Conservation (phyloP, 1,284 basidiomycete species). For the Ustilago sp. region DNA sequence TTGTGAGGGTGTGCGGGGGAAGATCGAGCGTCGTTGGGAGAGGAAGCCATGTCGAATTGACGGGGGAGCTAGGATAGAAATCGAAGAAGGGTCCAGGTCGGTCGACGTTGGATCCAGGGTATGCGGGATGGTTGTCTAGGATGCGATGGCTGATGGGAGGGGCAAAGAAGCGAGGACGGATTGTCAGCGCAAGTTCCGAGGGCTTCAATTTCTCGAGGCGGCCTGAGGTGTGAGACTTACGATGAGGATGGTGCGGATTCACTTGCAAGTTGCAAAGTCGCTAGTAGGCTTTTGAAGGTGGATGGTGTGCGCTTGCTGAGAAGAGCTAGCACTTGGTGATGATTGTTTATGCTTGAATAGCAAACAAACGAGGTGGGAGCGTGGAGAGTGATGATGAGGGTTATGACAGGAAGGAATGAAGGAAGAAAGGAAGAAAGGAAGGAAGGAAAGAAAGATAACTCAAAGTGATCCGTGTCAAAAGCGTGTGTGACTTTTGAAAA, state of each 20-base stretch:
- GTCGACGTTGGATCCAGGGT: conserved; percentile 13
- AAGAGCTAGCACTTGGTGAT: neutral
- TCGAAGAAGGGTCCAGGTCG: conserved; percentile 1
- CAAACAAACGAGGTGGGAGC: neutral
- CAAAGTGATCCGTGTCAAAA: conserved; percentile 7
- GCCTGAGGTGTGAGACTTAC: conserved; percentile 10
- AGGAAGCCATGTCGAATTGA: conserved; percentile 35
- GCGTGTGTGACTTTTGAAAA: neutral
- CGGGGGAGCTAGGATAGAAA: conserved; percentile 1
- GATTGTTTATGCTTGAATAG: conserved; percentile 3
- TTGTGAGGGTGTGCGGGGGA: conserved; percentile 29
- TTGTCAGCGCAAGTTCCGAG: conserved; percentile 7
- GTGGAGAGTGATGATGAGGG: conserved; percentile 23
- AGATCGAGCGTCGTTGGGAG: conserved; percentile 27
- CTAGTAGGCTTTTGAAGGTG: conserved; percentile 25
- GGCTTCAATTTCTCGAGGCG: neutral
- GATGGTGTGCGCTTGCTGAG: neutral
- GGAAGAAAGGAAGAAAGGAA: neutral
- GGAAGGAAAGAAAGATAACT: neutral
- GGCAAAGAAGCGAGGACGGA: neutral
- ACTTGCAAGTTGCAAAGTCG: conserved; percentile 6
- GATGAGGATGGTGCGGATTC: conserved; percentile 14
- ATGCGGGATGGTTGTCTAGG: conserved; percentile 23
- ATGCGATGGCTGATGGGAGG: conserved; percentile 4
- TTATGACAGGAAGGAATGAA: conserved; percentile 8